Evolutionary conservation across 2,329 filamentous ascomycete species (phyloP).

Genomic region (Pseudogymnoascus verrucosus): DNA sequence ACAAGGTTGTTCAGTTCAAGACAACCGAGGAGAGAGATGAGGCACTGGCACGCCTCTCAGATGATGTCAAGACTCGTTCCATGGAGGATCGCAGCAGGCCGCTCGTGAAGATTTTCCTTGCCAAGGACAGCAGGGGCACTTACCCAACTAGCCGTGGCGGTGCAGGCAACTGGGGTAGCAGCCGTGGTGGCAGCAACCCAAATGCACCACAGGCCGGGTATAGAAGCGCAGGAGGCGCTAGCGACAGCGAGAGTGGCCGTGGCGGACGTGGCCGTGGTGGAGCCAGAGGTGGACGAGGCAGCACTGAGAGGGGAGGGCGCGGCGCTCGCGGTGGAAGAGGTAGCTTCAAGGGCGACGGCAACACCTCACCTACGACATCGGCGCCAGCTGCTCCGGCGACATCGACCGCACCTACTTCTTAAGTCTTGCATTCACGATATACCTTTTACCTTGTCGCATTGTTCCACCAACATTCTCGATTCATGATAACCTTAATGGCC

Average conservation of each 20-base stretch:
- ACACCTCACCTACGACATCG: constrained; percentile 37
- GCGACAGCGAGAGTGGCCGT: constrained; percentile 58
- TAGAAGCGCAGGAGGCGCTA: constrained; percentile 73
- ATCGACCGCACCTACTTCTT: constrained; percentile 21
- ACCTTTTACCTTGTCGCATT: constrained; percentile 17
- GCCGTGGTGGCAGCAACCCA: constrained; percentile 52
- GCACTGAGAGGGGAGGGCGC: constrained; percentile 43
- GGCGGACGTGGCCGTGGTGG: constrained; percentile 49
- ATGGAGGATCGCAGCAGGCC: constrained; percentile 69
- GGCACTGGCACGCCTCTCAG: constrained; percentile 65
- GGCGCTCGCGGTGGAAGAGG: constrained; percentile 49
- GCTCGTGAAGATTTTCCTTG: constrained; percentile 75
- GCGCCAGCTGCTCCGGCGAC: constrained; percentile 37
- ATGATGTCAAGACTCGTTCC: constrained; percentile 65
- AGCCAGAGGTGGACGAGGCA: constrained; percentile 45
- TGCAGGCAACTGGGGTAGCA: constrained; percentile 60
- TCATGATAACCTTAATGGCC: constrained; percentile 26
- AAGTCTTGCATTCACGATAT: constrained; percentile 17
- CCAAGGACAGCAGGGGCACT: constrained; percentile 48
- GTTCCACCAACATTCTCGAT: constrained; percentile 23
- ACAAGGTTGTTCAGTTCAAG: constrained; percentile 82
- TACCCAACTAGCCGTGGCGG: constrained; percentile 52
- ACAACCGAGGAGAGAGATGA: constrained; percentile 70
- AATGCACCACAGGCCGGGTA: constrained; percentile 60
- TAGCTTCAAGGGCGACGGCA: constrained; percentile 51